These are phyloP conservation scores for Aspergillus viridinutans DNA, from an alignment of 2,329 filamentous ascomycete species.

Conservation along the genomic window DNA sequence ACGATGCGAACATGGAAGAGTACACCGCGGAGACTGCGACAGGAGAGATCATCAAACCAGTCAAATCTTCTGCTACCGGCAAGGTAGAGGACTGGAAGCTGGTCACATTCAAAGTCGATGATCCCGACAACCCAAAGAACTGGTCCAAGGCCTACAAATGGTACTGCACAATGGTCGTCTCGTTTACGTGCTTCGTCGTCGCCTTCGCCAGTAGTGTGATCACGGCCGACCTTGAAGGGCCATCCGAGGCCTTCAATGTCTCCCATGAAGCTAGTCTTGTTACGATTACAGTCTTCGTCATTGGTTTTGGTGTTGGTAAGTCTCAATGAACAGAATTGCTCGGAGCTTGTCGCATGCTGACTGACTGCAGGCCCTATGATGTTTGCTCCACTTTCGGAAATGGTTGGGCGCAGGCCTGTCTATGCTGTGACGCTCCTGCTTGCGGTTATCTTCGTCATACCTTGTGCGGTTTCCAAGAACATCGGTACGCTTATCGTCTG, in stretches of 20 bases:
- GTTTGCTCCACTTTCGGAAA: conserved; percentile 74
- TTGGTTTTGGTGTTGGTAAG: conserved; percentile 72
- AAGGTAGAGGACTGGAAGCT: conserved; percentile 55
- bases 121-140: conserved; percentile 79
- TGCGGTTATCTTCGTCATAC: conserved; percentile 75
- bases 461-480: conserved; percentile 71
- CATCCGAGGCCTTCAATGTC: conserved; percentile 61
- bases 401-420: conserved; percentile 67
- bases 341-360: conserved; percentile 8
- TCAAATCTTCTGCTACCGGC: conserved; percentile 53
- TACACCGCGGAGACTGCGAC: conserved; percentile 59
- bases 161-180: conserved; percentile 82
- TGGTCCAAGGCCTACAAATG: conserved; percentile 76
- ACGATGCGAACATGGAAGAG: conserved; percentile 60
- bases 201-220: conserved; percentile 70
- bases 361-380: conserved; percentile 60
- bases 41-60: conserved; percentile 58
- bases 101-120: conserved; percentile 66
- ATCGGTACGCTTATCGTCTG: conserved; percentile 72
- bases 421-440: conserved; percentile 65
- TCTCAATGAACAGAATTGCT: not conserved
- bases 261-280: conserved; percentile 69
- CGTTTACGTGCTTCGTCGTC: conserved; percentile 69
- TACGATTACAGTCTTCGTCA: conserved; percentile 70
- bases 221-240: conserved; percentile 68